Evolutionary conservation across 2,329 filamentous ascomycete species (phyloP).

Genomic region (Cordyceps cicadae): DNA sequence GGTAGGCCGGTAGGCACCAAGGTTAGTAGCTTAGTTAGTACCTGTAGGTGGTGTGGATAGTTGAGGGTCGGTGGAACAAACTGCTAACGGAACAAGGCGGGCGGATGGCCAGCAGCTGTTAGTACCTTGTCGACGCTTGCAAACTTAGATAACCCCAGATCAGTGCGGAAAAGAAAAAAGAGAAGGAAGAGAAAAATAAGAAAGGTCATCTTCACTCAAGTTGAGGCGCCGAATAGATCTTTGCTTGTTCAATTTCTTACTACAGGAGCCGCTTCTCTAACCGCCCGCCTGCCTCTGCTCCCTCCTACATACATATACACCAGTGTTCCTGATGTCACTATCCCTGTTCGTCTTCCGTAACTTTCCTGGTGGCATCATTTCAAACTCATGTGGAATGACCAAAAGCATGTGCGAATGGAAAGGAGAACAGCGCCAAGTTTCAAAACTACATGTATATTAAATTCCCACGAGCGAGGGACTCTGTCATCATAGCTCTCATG

Average conservation of each 20-base stretch:
- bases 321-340: slow-evolving; percentile 9
- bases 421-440: background rate
- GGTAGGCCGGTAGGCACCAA: no score
- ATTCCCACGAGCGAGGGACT: background rate
- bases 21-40: no score
- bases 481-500: background rate
- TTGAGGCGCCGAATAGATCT: background rate
- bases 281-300: background rate
- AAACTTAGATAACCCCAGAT: no score
- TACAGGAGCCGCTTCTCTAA: background rate
- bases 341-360: background rate
- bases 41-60: background rate
- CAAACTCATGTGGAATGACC: background rate
- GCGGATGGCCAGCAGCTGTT: background rate
- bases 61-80: slow-evolving; percentile 2
- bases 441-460: background rate
- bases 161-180: no score
- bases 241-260: background rate
- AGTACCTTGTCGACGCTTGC: background rate
- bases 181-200: no score
- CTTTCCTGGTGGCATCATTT: background rate
- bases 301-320: background rate
- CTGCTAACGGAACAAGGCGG: slow-evolving; percentile 1
- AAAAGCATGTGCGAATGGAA: background rate
- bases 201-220: background rate